Conservation (phyloP, 768 basidiomycete genomes). For the Zangia roseola region DNA sequence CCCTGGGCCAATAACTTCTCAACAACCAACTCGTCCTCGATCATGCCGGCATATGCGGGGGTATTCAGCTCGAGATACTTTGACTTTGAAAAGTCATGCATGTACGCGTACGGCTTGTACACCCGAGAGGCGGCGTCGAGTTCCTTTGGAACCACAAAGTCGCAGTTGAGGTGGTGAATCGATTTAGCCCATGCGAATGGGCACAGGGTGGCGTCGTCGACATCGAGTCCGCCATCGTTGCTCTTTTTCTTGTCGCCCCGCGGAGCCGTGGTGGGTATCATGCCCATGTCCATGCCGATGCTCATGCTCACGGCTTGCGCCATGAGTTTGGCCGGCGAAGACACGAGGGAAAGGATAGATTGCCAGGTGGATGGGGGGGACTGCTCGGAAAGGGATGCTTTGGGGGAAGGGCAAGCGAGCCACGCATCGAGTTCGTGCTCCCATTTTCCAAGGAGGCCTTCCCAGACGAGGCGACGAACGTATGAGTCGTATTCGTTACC, state of each 20-base stretch:
- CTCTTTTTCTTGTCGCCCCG: not conserved
- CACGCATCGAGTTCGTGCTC: slow-evolving; percentile 55
- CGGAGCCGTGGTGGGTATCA: too few species aligned
- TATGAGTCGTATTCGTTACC: slow-evolving; percentile 86
- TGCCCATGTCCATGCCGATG: too few species aligned
- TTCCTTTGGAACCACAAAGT: slow-evolving; percentile 73
- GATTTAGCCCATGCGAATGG: slow-evolving; percentile 78
- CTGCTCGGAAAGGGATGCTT: not conserved
- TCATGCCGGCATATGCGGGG: slow-evolving; percentile 69
- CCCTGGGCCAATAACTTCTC: slow-evolving; percentile 83
- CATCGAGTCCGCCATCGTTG: slow-evolving; percentile 26
- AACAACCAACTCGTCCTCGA: slow-evolving; percentile 65
- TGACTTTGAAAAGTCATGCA: not conserved
- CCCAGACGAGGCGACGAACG: slow-evolving; percentile 83
- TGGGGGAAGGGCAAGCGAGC: slow-evolving; percentile 59
- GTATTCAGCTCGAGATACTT: slow-evolving; percentile 74
- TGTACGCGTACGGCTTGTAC: not conserved
- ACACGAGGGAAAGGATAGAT: slow-evolving; percentile 11
- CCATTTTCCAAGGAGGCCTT: slow-evolving; percentile 77
- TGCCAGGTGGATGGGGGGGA: slow-evolving; percentile 29
- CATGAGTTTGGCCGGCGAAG: not conserved
- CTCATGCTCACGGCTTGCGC: too few species aligned
- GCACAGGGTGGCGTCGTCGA: slow-evolving; percentile 63
- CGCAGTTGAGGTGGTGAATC: slow-evolving; percentile 78
- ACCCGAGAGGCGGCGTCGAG: slow-evolving; percentile 40